Base-by-base conservation (phyloP, 2,329 filamentous ascomycete species). In the Arthrobotrys conoides region DNA sequence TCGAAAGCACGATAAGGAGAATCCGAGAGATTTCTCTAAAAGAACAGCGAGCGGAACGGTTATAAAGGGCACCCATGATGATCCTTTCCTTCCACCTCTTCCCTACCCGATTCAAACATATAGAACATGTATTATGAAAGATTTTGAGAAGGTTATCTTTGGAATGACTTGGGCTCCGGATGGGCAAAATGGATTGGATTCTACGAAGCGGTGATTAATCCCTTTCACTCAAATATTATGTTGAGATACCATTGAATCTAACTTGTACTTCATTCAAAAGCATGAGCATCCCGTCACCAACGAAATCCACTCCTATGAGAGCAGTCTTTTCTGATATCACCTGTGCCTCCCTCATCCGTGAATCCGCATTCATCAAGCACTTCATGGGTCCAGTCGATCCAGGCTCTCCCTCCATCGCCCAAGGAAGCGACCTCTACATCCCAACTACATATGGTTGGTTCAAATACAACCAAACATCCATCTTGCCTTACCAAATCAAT, bases 21-120 rank as follows among this genome's bases (percentile, higher is more conserved):
- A 71, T 12, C 66, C 73, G 9, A 24, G 73, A 63, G 73, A 77
- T 20, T 77, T 66, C 61, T 77, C 73, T 36, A 71, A 77, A 22
- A 20, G 73, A 36, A 77, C 67, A 2, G 27, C 67, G 1, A 77
- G 73, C 53, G 73, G 73, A 30, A 77, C 67, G 5, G n/a, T 71
- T 2, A 71, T 77, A 33, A 71, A 71, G 20, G 67, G 67, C 8
- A 67, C 67, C 10, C 66, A 71, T 27, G 73, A 77, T 38, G 73
- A 77, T 22, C 73, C 73, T 18, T 77, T 77, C 20, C 67, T 77
- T 12, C 73, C 73, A 5, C 67, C 73, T 10, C 41, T 77, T 44
- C 73, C 73, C 12, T 71, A 77, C 18, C 73, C 73, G n/a, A 55
- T 77, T 3, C 67, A 53, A 1, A 71, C 73, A 1, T 77, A 67